phyloP scores from a whole-genome alignment of 129 eudicot genomes.

The Silybum marianum region DNA sequence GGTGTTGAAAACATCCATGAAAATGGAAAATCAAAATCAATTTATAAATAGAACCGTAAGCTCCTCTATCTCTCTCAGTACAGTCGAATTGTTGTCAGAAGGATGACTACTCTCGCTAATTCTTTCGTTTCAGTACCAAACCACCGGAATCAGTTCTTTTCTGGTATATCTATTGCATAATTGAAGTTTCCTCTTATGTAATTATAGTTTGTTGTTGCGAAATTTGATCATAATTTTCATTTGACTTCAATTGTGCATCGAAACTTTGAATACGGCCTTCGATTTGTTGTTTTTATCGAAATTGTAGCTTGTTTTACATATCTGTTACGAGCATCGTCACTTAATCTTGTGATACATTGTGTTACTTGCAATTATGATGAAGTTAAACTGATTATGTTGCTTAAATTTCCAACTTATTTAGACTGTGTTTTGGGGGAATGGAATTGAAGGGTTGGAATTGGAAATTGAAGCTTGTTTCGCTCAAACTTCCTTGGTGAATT shows the following conservation, averaged over 20 bases:
- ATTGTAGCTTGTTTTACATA: constrained; percentile 9
- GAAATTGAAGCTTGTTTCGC: constrained; percentile 5
- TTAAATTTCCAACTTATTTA: not conserved
- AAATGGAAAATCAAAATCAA: too few species aligned
- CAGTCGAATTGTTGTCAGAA: constrained; percentile 14
- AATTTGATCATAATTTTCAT: constrained; percentile 9
- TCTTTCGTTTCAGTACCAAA: constrained; percentile 32
- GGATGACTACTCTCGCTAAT: constrained; percentile 43
- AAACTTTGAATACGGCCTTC: not conserved
- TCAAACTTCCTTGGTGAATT: not conserved
- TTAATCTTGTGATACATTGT: not conserved
- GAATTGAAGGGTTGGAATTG: not conserved
- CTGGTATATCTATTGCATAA: constrained; percentile 33
- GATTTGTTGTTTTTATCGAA: not conserved
- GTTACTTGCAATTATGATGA: constrained; percentile 2
- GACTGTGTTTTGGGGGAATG: not conserved
- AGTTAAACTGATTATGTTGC: constrained; percentile 8
- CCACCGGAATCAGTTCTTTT: constrained; percentile 24
- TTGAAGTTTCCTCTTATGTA: not conserved
- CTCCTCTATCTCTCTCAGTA: not conserved
- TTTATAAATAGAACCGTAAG: too few species aligned
- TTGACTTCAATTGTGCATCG: constrained; percentile 3
- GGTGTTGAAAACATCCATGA: too few species aligned
- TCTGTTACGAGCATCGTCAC: not conserved
- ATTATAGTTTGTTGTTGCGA: constrained; percentile 1